Evolutionary conservation across 345 rosid species (phyloP), one percentile per base, ranked within the genome.

Genomic region (Aquilaria yunnanensis): DNA sequence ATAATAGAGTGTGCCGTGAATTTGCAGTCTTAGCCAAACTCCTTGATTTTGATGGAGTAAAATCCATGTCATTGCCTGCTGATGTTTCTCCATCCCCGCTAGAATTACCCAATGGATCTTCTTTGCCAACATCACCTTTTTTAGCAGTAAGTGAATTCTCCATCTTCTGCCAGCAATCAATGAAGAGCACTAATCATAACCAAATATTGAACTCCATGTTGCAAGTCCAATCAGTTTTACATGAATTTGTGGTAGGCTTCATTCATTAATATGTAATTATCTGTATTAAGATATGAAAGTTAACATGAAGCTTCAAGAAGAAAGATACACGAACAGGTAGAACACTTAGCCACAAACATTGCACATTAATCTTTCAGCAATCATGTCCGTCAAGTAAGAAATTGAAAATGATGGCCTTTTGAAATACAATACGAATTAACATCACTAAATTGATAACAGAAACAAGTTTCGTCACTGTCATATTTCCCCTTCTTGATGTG

Each of bases 81-180:
- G 67, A 64, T 47, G 60, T 53, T 63, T 76, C 72, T 64, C 37
- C 66, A 12, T 53, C 70, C 29, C 72, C 67, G 60, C 57, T 57
- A 60, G 46, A 63, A 59, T 56, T 68, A 47, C 54, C 55, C 56
- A 59, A 56, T 59, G 80, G 76, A 72, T 75, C 90, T 41, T 77
- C 87, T 60, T 70, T 62, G 63, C 72, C 78, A 68, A 9, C n/a
- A 31, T 70, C 78, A 29, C 74, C 85, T 51, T 80, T 80, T 59
- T 51, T 78, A 67, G 66, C 65, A 60, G 51, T 65, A 70, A 72
- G 54, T 64, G 57, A 12, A 58, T 71, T 77, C 56, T 80, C 91
- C 98, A 89, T 92, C 33, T 53, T 71, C 75, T 11, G 14, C 63
- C 67, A 61, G 51, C 30, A 11, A 63, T 57, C 23, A 9, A 34